Evolutionary conservation across 2,329 filamentous ascomycete species (phyloP), one percentile per base, ranked within the genome.

Genomic region (Arthroderma sp.): DNA sequence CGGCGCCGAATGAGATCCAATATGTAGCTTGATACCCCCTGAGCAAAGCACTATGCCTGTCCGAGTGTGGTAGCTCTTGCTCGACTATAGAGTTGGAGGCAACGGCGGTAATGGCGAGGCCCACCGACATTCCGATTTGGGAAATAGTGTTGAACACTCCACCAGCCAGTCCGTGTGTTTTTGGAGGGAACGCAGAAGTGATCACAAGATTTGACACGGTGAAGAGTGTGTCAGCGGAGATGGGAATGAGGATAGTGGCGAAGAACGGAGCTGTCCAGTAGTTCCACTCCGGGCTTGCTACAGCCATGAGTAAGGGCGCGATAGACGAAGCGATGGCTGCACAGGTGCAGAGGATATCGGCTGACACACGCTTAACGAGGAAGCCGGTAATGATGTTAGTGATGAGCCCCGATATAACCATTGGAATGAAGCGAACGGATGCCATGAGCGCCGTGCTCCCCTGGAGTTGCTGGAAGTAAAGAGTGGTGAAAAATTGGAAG

Each of bases 131-230:
- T 0, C 81, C 81, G 57, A 84, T 77, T 61, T 84, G 80, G 0
- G 74, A 69, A 0, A 78, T 71, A 0, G 80, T 82, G 60, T 81
- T 83, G 66, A 84, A 84, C 0, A 85, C 81, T 0, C 79, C 81
- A 0, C 81, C 82, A 0, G 80, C 81, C 0, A 85, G 69, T 0
- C 78, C 79, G 58, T 84, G 81, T 1, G 74, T 81, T 13, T 79
- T 69, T 11, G 75, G 71, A 0, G 79, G 77, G 59, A 83, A 84
- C 1, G 72, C 74, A 9, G 79, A 76, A 0, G 76, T 74, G 6
- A 83, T 75, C 2, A 83, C 68, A 19, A 84, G 73, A 28, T 79
- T 70, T 0, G 76, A 78, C 2, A 84, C 75, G 0, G 79, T 83
- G 38, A 58, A 58, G 7, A 58, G 54, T 21, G 59, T 59, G 33